Base-by-base conservation (phyloP, 1,284 basidiomycete species). In the Leucoagaricus sp. region DNA sequence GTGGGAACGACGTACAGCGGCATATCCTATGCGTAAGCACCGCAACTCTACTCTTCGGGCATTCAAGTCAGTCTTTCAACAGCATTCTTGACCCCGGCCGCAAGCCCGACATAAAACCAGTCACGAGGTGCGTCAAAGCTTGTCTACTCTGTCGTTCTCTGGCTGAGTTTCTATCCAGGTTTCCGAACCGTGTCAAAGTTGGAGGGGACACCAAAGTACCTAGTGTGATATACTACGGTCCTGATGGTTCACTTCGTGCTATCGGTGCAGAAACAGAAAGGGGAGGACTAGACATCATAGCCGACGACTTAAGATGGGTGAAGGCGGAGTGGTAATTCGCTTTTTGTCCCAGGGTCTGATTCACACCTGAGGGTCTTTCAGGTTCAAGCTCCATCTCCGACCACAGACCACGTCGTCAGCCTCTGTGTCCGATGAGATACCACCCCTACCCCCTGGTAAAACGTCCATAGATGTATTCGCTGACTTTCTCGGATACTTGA, bases 401-500 rank as follows among this genome's bases (percentile, higher is more conserved):
- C 60, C 63, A 25, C 58, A 61, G 41, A 55, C 49, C n/a, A 29
- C n/a, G 26, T 28, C 55, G 1, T 26, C 52, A 8, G 53, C 61
- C 46, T 45, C 55, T n/a, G 44, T 61, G 33, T 42, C 59, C 8
- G 38, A 65, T 17, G 65, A 71, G 15, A 61, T 80, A 4, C 76
- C 74, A 0, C 68, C 72, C 0, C 70, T 84, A 12, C 81, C 82
- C 0, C 59, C 58, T 0, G 67, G 69, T 38, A 81, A 75, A 65
- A 68, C 73, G 0, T 71, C 75, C 1, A 56, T 75, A 0, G 69
- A 80, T 13, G 65, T 84, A 44, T 72, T 81, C 15, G 68, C 72
- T 1, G 83, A 84, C 61, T 84, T 83, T 58, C 67, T 85, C 41
- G 61, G 57, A 0, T 86, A 86, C 55, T 65, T 85, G 3, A 72